phyloP scores from a whole-genome alignment of 108 stramenopile genomes.

The Pseudonitzschia pungens region DNA sequence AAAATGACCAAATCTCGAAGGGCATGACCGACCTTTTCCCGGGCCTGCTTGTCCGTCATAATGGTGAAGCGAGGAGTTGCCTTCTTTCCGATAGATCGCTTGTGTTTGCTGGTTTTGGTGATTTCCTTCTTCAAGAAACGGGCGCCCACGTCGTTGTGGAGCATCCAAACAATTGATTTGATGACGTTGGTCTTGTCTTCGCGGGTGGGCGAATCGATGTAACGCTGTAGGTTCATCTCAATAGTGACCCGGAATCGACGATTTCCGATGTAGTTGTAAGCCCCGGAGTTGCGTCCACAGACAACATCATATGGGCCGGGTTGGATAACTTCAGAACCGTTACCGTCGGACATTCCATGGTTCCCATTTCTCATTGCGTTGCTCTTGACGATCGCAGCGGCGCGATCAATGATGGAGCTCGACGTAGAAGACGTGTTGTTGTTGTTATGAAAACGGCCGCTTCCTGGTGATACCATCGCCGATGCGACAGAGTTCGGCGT shows the following conservation, averaged over 20 bases:
- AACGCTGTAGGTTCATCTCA: slow-evolving; percentile 21
- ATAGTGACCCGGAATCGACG: slow-evolving; percentile 29
- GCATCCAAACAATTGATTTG: slow-evolving; percentile 19
- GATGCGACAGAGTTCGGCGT: background rate
- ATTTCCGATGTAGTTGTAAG: slow-evolving; percentile 40
- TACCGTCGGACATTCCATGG: background rate
- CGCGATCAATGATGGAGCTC: background rate
- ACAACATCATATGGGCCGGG: slow-evolving; percentile 33
- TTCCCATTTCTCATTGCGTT: background rate
- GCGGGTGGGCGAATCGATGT: slow-evolving; percentile 21
- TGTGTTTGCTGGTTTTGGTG: slow-evolving; percentile 6
- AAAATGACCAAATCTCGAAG: slow-evolving; percentile 30
- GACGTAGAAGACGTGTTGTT: background rate
- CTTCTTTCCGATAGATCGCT: background rate
- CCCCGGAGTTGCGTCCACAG: slow-evolving; percentile 21
- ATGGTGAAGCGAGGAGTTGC: slow-evolving; percentile 8
- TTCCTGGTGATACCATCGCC: background rate
- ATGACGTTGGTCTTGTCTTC: slow-evolving; percentile 28
- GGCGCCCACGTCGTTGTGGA: slow-evolving; percentile 31
- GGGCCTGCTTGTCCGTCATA: slow-evolving; percentile 18
- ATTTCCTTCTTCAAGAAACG: slow-evolving; percentile 16
- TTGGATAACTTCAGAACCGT: background rate
- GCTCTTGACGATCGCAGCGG: background rate
- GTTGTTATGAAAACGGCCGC: background rate
- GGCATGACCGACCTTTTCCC: slow-evolving; percentile 41